A percentile compares a stretch with the other conserved stretches of the same genome.
Conservation (phyloP, 192 early-diverging fungal genomes). For the Entrophospora sp. region DNA sequence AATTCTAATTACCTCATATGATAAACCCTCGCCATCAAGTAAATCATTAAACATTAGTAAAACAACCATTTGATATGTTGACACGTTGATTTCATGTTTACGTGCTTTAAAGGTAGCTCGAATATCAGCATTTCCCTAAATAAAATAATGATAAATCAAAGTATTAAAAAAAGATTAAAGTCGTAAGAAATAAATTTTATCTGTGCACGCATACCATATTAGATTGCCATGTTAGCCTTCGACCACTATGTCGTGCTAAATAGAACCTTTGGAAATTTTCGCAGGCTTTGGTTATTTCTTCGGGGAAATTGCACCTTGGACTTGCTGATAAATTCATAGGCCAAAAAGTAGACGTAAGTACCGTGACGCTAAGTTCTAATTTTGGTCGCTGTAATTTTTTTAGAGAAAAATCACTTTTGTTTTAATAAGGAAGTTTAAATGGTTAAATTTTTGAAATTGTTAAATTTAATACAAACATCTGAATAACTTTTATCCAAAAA, state of each 20-base stretch:
- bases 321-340: constrained; percentile 45
- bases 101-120: constrained; percentile 64
- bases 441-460: too few species aligned
- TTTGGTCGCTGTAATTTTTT: constrained; percentile 27
- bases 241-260: constrained; percentile 73
- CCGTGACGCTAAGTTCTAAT: constrained; percentile 42
- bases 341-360: constrained; percentile 60
- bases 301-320: constrained; percentile 42
- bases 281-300: constrained; percentile 32
- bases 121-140: constrained; percentile 82
- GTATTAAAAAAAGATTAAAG: background rate
- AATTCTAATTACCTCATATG: constrained; percentile 35
- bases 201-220: constrained; percentile 43
- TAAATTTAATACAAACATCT: too few species aligned
- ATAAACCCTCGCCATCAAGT: constrained; percentile 26
- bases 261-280: constrained; percentile 74
- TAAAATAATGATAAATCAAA: background rate
- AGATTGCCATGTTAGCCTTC: constrained; percentile 82
- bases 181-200: background rate
- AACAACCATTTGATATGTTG: constrained; percentile 65
- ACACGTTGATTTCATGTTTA: constrained; percentile 63
- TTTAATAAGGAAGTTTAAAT: too few species aligned
- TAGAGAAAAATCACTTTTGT: too few species aligned
- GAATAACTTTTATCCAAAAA: constrained; percentile 29
- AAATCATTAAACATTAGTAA: constrained; percentile 70